Evolutionary conservation across 768 basidiomycete genomes (phyloP).

Genomic region (Lentinula sp.): DNA sequence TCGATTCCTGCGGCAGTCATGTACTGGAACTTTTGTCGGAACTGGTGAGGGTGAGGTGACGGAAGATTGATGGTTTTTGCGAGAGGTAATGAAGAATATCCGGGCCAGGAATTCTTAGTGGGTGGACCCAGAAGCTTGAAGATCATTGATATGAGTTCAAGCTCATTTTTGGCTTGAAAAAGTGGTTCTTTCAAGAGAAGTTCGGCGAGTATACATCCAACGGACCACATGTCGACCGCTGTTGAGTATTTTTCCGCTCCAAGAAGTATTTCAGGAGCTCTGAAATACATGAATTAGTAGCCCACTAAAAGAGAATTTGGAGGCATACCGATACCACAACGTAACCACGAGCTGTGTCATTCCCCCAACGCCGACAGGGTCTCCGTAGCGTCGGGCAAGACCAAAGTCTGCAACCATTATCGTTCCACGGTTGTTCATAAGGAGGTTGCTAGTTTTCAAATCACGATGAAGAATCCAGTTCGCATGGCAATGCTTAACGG

Average conservation of each 20-base stretch:
- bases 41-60: constrained; percentile 64
- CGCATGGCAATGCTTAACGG: constrained; percentile 88
- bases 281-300: constrained; percentile 24
- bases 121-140: constrained; percentile 96
- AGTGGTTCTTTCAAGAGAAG: constrained; percentile 91
- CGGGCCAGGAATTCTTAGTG: constrained; percentile 81
- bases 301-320: constrained; percentile 8
- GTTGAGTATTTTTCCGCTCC: constrained; percentile 94
- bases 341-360: constrained; percentile 98
- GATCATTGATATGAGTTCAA: constrained; percentile 90
- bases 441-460: constrained; percentile 92
- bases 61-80: constrained; percentile 75
- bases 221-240: constrained; percentile 97
- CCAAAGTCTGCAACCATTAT: constrained; percentile 99
- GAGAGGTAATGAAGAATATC: constrained; percentile 72
- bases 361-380: constrained; percentile 93
- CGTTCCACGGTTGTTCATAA: constrained; percentile 98
- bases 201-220: constrained; percentile 98
- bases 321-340: constrained; percentile 88
- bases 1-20: constrained; percentile 82
- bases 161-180: constrained; percentile 95
- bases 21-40: constrained; percentile 84
- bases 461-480: constrained; percentile 99
- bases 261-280: constrained; percentile 91
- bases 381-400: constrained; percentile 90